These are phyloP conservation scores for Plantago lanceolata DNA, from an alignment of 305 asterid species.

Conservation along the genomic window DNA sequence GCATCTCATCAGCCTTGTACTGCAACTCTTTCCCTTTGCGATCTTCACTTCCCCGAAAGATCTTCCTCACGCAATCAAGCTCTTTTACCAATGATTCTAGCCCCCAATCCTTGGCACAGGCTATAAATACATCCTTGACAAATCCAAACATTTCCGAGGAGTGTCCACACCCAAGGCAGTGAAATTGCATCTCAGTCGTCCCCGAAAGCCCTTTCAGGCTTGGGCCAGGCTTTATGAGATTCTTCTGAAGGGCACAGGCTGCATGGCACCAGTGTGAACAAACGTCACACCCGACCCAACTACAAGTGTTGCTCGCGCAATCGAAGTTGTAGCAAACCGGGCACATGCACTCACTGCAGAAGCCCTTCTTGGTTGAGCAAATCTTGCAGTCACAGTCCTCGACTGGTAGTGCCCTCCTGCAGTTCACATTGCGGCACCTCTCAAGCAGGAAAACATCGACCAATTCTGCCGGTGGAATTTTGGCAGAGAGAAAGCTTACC, in stretches of 20 bases:
- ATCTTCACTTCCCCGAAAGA: constrained; percentile 73
- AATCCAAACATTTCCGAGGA: constrained; percentile 97
- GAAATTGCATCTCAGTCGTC: constrained; percentile 79
- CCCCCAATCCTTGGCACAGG: constrained; percentile 80
- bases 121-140: constrained; percentile 75
- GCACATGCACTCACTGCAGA: constrained; percentile 97
- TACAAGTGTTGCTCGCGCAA: constrained; percentile 78
- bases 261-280: constrained; percentile 98
- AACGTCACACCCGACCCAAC: constrained; percentile 98
- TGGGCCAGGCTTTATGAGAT: constrained; percentile 69
- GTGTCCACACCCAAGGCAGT: constrained; percentile 84
- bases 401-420: constrained; percentile 73
- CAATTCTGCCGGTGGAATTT: constrained; percentile 51
- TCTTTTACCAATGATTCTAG: constrained; percentile 62
- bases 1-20: constrained; percentile 63
- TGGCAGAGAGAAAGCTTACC: constrained; percentile 47
- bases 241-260: constrained; percentile 64
- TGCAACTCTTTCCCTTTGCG: constrained; percentile 75
- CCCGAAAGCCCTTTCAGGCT: constrained; percentile 59
- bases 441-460: constrained; percentile 75
- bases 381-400: constrained; percentile 96
- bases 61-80: constrained; percentile 76
- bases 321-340: constrained; percentile 86
- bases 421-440: constrained; percentile 72
- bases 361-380: constrained; percentile 77